A percentile compares a stretch with the other conserved stretches of the same genome.
These are phyloP conservation scores for Cladosporium sp. DNA, from an alignment of 2,329 filamentous ascomycete genomes.

Conservation along the genomic window DNA sequence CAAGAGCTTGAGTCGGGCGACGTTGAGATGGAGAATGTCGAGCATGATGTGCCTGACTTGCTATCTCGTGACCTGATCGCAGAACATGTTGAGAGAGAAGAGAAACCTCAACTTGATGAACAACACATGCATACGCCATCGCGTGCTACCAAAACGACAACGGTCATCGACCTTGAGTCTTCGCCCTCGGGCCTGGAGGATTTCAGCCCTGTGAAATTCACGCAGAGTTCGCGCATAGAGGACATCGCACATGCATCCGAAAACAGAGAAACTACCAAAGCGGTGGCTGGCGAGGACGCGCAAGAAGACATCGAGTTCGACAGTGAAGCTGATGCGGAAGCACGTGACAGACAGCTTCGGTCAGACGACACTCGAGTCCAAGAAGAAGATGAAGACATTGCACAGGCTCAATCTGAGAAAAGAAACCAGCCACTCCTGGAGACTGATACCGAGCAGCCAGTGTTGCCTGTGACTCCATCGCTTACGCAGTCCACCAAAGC, in stretches of 20 bases:
- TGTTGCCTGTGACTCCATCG: conserved; percentile 2
- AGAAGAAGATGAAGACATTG: too few relatives aligned
- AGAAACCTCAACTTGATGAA: neutral
- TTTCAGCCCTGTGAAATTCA: conserved; percentile 2
- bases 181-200: conserved; percentile 6
- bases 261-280: neutral
- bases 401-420: too few relatives aligned
- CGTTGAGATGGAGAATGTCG: neutral
- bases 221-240: neutral
- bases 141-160: neutral
- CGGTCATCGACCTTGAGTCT: conserved; percentile 15
- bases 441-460: too few relatives aligned
- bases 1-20: neutral
- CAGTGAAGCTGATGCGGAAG: too few relatives aligned
- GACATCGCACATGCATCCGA: neutral
- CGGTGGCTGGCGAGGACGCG: neutral
- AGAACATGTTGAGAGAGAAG: neutral
- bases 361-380: too few relatives aligned
- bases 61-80: neutral
- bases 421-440: too few relatives aligned
- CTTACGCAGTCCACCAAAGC: neutral
- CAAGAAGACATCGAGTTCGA: too few relatives aligned
- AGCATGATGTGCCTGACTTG: neutral
- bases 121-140: neutral
- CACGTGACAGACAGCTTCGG: too few relatives aligned